These are phyloP conservation scores for Ustilago curta DNA, from an alignment of 1,284 basidiomycete species.

Conservation along the genomic window DNA sequence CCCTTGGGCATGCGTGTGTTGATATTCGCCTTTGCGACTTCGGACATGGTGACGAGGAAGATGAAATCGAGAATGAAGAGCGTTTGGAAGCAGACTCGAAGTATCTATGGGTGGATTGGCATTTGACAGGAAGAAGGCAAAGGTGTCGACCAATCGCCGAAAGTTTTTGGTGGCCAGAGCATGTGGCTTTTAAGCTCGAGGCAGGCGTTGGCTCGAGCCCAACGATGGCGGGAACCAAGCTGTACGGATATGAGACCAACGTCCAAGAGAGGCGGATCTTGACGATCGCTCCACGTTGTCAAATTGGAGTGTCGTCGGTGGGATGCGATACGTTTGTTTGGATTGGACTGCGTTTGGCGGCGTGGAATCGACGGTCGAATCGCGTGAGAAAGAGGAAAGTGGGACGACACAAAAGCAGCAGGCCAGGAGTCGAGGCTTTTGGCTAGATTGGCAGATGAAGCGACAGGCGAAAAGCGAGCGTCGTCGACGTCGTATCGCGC, in stretches of 20 bases:
- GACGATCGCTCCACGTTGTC: neutral
- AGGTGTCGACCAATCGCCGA: conserved; percentile 2
- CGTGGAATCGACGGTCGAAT: conserved; percentile 1
- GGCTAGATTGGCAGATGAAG: too few species aligned
- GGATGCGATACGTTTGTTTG: neutral
- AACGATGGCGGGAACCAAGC: neutral
- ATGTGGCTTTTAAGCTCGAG: conserved; percentile 9
- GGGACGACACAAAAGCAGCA: neutral
- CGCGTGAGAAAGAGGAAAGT: neutral
- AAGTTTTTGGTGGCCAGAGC: conserved; percentile 2
- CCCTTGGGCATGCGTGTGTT: conserved; percentile 54
- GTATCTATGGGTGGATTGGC: neutral
- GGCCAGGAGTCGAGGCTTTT: too few species aligned
- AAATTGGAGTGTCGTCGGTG: conserved; percentile 1
- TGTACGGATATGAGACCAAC: neutral
- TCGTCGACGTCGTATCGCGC: too few species aligned
- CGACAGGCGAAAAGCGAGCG: too few species aligned
- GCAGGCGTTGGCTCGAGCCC: conserved; percentile 1
- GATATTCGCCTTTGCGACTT: conserved; percentile 24
- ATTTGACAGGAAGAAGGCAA: neutral
- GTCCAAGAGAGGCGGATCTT: neutral
- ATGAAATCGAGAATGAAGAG: neutral
- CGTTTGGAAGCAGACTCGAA: neutral
- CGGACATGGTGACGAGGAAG: conserved; percentile 23
- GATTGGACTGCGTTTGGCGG: neutral